Percentiles rank a stretch among this genome's conserved stretches.
phyloP scores from a whole-genome alignment of 371 early-diverging fungal genomes.

The Sporodiniella umbellata region DNA sequence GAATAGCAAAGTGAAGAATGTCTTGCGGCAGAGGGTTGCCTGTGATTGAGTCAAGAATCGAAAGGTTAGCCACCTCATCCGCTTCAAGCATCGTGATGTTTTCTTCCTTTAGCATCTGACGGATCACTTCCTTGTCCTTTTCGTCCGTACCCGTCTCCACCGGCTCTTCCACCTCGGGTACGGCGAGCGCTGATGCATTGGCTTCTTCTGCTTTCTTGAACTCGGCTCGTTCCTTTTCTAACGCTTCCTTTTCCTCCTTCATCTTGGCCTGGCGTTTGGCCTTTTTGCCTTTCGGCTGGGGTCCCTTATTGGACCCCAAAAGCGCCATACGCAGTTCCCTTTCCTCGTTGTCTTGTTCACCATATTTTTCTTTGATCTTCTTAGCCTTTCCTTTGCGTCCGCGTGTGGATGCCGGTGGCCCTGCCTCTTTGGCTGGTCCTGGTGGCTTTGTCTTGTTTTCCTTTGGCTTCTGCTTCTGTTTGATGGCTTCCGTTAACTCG shows the following conservation, averaged over 20 bases:
- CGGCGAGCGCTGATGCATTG: no score
- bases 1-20: slow-evolving; percentile 84
- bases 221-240: slow-evolving; percentile 24
- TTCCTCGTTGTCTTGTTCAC: slow-evolving; percentile 94
- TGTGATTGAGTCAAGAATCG: slow-evolving; percentile 77
- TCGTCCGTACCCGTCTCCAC: slow-evolving; percentile 15
- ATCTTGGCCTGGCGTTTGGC: slow-evolving; percentile 60
- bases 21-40: slow-evolving; percentile 79
- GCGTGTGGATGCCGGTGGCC: slow-evolving; percentile 54
- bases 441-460: slow-evolving; percentile 9
- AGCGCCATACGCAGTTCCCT: slow-evolving; percentile 77
- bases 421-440: slow-evolving; percentile 6
- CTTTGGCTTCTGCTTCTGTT: slow-evolving; percentile 6
- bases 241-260: slow-evolving; percentile 40
- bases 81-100: slow-evolving; percentile 67
- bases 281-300: slow-evolving; percentile 72
- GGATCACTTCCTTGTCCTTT: slow-evolving; percentile 60
- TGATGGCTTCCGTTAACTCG: slow-evolving; percentile 17
- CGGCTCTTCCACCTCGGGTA: not conserved
- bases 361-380: slow-evolving; percentile 91
- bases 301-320: slow-evolving; percentile 73
- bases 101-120: slow-evolving; percentile 70
- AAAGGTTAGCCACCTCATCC: slow-evolving; percentile 61
- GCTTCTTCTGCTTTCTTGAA: slow-evolving; percentile 30
- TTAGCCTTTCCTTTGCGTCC: slow-evolving; percentile 87